Percentiles rank a stretch among this genome's conserved stretches.
phyloP scores from a whole-genome alignment of 805 yeast genomes.

The Starmerella riodocensis region DNA sequence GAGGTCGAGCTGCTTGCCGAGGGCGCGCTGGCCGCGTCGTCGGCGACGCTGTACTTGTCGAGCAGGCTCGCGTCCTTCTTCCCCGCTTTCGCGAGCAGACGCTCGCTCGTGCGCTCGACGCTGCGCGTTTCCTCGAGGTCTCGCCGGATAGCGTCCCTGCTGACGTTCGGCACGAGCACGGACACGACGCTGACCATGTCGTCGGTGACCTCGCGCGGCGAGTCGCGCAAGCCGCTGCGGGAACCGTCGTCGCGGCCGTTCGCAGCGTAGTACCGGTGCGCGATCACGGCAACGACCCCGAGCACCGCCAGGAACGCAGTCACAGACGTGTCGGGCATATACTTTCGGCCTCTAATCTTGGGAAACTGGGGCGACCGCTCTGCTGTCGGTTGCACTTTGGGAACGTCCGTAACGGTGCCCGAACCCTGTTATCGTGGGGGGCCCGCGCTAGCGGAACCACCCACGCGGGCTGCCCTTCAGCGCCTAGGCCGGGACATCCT shows the following conservation, averaged over 20 bases:
- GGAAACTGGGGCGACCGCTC: no score
- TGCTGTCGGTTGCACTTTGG: background rate
- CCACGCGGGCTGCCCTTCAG: no score
- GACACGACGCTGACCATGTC: constrained; percentile 75
- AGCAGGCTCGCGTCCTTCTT: constrained; percentile 20
- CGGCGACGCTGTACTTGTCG: constrained; percentile 35
- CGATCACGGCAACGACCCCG: constrained; percentile 14
- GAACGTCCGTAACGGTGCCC: no score
- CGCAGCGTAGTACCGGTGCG: constrained; percentile 14
- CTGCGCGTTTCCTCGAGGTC: constrained; percentile 58
- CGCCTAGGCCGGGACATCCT: no score
- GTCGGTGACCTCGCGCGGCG: constrained; percentile 26
- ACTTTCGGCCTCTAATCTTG: constrained; percentile 2
- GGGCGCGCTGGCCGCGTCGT: constrained; percentile 4
- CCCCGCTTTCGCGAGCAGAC: constrained; percentile 51
- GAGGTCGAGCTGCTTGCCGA: background rate
- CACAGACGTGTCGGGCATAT: constrained; percentile 20
- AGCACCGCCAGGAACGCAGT: constrained; percentile 19
- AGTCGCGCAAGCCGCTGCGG: background rate
- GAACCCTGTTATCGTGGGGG: no score
- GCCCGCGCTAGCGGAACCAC: no score
- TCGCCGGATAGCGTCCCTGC: constrained; percentile 54
- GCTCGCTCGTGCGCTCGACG: constrained; percentile 67
- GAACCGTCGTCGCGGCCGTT: background rate
- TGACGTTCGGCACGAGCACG: constrained; percentile 62